Evolutionary conservation across 2,329 filamentous ascomycete genomes (phyloP), one percentile per base, ranked within the genome.

Genomic region (Myriosclerotinia scirpicola): DNA sequence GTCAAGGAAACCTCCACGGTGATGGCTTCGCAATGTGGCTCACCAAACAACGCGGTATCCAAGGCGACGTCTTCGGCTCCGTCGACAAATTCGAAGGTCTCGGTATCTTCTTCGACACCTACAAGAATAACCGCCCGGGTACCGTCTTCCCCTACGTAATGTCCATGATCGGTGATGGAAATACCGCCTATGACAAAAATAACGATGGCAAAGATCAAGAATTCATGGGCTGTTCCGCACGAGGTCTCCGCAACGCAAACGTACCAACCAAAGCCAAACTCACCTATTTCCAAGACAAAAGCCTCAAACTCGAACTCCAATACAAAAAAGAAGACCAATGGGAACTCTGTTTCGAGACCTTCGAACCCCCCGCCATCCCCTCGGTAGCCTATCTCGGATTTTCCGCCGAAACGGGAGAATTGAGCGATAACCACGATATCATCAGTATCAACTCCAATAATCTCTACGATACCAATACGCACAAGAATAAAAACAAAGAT

Each of bases 1-100:
- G 95, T 74, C 87, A 90, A 74, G 91, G 93, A 75, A 91, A 91
- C 78, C 86, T 99, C 50, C 96, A 96, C 77, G 95, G 95, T 73
- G 95, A 99, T 79, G 95, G 95, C 70, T 92, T 99, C 80, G 95
- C 95, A 71, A 90, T 99, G 86, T 99, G 95, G 95, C 85, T 99
- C 76, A 98, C 94, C 72, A 96, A 96, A 80, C 89, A 97, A 80
- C 91, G 95, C 71, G 93, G 87, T 42, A 85, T 89, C 73, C 80
- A 83, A 67, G 95, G 95, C 20, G 85, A 88, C 14, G 94, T 99
- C 48, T 99, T 99, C 79, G 95, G 95, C 61, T 89, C 89, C 72
- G 83, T 85, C 40, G 94, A 99, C 80, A 87, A 87, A 71, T 99
- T 98, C 74, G 94, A 99, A 78, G 95, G 95, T 5, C 85, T 99